phyloP scores from a whole-genome alignment of 2,329 filamentous ascomycete species.

The Pyrenophora tritici-repentis region DNA sequence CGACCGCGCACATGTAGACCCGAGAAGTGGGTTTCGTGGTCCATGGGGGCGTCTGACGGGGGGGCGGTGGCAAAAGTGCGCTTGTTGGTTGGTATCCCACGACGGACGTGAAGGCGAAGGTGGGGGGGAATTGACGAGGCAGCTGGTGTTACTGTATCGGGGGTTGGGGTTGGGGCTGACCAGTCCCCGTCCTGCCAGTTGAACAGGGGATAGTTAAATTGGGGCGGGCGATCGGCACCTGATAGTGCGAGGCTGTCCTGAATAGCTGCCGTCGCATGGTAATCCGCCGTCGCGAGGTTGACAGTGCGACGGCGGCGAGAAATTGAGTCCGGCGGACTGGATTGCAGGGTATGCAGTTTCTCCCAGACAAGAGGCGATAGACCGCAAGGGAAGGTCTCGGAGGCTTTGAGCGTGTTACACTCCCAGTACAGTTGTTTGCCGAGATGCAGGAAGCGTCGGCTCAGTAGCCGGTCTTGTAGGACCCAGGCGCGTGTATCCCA shows the following conservation, averaged over 20 bases:
- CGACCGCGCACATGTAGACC: no score
- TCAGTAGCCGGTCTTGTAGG: constrained; percentile 45
- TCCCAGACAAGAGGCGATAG: constrained; percentile 45
- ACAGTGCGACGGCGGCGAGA: background rate
- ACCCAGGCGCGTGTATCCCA: constrained; percentile 46
- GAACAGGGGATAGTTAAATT: no score
- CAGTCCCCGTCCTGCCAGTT: no score
- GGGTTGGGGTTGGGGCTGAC: no score
- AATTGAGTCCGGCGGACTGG: background rate
- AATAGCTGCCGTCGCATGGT: background rate
- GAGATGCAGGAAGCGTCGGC: constrained; percentile 40
- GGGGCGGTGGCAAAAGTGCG: no score
- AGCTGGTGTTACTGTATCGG: no score
- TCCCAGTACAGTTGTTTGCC: constrained; percentile 47
- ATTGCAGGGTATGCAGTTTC: constrained; percentile 36
- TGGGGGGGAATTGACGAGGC: no score
- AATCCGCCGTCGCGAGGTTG: background rate
- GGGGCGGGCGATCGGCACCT: background rate
- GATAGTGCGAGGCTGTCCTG: background rate
- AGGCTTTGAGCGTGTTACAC: constrained; percentile 45
- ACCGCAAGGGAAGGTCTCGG: constrained; percentile 43
- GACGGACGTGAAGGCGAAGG: no score
- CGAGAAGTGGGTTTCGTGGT: no score
- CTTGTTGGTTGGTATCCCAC: no score
- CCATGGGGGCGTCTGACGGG: no score